Evolutionary conservation across 2,329 filamentous ascomycete species (phyloP), one percentile per base, ranked within the genome.

Genomic region (Fusarium globosum): DNA sequence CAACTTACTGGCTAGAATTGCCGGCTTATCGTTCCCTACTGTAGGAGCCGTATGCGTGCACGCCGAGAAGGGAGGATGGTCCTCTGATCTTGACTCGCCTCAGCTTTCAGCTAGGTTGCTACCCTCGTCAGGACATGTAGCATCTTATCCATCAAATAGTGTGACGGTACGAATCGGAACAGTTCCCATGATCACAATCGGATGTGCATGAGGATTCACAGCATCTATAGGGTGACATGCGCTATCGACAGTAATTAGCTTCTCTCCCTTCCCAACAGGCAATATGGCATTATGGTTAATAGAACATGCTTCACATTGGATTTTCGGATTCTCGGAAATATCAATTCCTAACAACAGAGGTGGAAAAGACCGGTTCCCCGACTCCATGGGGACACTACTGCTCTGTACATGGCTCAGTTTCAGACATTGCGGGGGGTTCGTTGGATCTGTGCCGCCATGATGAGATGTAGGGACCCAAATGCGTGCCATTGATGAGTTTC

Each of bases 141-240:
- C 35, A 61, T 45, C 49, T 60, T 65, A 77, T 75, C 71, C 72
- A 63, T 63, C 55, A 52, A 41, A 39, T 49, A 52, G 49, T 73
- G 46, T 56, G 62, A 69, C 64, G 63, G 49, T 67, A 36, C 74
- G 73, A 75, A 78, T 76, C 74, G 74, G 76, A 78, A 76, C 51
- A 42, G 61, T 66, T 76, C 72, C 76, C 55, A 76, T 62, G 57
- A 61, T 73, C 63, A 45, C 52, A 61, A 56, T 38, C 55, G 58
- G 35, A 65, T 68, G 73, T 60, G 65, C 64, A 67, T 62, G 36
- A 45, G 65, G 59, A 59, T 65, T 61, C 55, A 60, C 67, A 42
- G 60, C 67, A 49, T 75, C 60, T 69, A 33, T 45, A 58, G 60
- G 51, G 42, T 74, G 63, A n/a, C 43, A 51, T 63, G 58, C 43